phyloP scores from a whole-genome alignment of 495 filamentous ascomycete species.

The Xylaria intraflava region DNA sequence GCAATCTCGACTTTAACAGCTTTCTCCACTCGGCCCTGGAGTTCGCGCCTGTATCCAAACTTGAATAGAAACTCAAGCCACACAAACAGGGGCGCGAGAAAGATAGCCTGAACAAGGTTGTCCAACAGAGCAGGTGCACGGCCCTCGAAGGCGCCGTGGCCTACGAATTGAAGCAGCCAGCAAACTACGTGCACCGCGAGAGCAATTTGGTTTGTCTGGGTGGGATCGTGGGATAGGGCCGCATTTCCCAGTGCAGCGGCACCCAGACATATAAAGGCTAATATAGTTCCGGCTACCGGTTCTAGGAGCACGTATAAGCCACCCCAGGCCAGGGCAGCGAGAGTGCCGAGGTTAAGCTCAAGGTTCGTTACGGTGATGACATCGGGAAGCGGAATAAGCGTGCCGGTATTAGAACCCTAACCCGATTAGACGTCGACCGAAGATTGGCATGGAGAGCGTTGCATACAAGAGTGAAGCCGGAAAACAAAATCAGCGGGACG shows the following conservation, averaged over 20 bases:
- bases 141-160: conserved; percentile 84
- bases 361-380: conserved; percentile 67
- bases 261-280: conserved; percentile 66
- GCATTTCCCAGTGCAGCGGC: conserved; percentile 70
- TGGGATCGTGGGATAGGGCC: conserved; percentile 58
- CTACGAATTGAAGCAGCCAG: conserved; percentile 86
- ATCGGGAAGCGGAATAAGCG: conserved; percentile 62
- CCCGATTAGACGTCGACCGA: conserved; percentile 13
- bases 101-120: conserved; percentile 82
- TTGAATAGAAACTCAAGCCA: conserved; percentile 93
- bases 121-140: conserved; percentile 84
- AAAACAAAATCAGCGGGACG: conserved; percentile 78
- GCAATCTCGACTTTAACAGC: conserved; percentile 63
- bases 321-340: conserved; percentile 62
- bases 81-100: conserved; percentile 96
- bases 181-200: conserved; percentile 59
- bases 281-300: conserved; percentile 73
- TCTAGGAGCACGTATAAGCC: conserved; percentile 87
- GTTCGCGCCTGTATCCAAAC: conserved; percentile 81
- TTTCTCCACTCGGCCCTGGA: conserved; percentile 71
- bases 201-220: conserved; percentile 63
- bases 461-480: conserved; percentile 69
- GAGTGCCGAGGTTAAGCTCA: conserved; percentile 72
- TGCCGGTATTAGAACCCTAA: conserved; percentile 71
- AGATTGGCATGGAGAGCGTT: background rate